phyloP scores from a whole-genome alignment of 2,329 filamentous ascomycete genomes.

The Colletotrichum lindemuthianum region DNA sequence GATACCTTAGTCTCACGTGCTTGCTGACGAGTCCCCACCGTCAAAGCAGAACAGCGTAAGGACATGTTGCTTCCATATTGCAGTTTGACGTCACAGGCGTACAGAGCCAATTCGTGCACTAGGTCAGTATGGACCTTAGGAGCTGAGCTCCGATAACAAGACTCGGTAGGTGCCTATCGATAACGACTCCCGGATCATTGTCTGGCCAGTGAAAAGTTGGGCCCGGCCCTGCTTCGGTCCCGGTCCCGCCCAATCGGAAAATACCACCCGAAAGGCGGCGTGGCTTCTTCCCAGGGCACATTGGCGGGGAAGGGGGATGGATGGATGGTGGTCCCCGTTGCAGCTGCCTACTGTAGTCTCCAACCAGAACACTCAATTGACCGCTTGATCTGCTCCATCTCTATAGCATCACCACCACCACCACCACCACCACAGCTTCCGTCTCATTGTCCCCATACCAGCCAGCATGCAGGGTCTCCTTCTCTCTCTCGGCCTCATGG shows the following conservation, averaged over 20 bases:
- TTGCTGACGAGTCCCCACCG: not conserved
- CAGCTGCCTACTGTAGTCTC: constrained; percentile 24
- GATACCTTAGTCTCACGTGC: constrained; percentile 22
- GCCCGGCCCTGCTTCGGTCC: not conserved
- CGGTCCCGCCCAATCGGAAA: constrained; percentile 26
- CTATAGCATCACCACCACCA: constrained; percentile 23
- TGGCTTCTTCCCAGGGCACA: constrained; percentile 27
- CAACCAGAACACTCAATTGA: constrained; percentile 23
- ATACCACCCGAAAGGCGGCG: constrained; percentile 18
- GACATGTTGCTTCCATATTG: not conserved
- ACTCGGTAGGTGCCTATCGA: constrained; percentile 11
- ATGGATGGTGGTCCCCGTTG: constrained; percentile 12
- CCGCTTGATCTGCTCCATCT: constrained; percentile 3
- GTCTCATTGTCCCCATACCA: constrained; percentile 10
- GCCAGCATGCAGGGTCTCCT: constrained; percentile 61
- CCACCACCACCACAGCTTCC: constrained; percentile 11
- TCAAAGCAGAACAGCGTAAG: not conserved
- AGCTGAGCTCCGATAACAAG: too few species aligned
- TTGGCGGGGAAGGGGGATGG: not conserved
- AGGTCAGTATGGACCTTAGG: too few species aligned
- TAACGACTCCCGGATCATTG: not conserved
- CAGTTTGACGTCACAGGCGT: constrained; percentile 18
- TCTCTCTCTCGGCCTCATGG: constrained; percentile 59
- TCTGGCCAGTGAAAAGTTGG: constrained; percentile 10
- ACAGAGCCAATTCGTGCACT: not conserved